Evolutionary conservation across 2,329 filamentous ascomycete species (phyloP), one percentile per base, ranked within the genome.

Genomic region (Scytalidium sp.): DNA sequence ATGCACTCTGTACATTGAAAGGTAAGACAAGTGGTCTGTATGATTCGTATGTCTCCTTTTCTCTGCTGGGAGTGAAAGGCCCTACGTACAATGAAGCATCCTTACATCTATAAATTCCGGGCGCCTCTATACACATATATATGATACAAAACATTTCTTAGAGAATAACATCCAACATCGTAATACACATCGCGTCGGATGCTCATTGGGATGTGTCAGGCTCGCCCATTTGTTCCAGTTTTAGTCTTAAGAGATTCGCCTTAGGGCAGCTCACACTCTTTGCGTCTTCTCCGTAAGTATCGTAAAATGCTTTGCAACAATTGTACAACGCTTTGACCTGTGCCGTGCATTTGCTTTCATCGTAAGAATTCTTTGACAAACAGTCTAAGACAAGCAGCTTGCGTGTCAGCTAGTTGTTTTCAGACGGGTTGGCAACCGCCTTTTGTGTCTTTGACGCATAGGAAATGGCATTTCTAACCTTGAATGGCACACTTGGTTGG

Each of bases 271-370:
- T 94, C 19, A 85, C 82, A 2, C 87, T 88, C 40, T 78, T 83
- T 25, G 89, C 91, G 20, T 83, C 72, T 49, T 95, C 85, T 15
- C 94, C 92, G 52, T 88, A 81, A 50, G 81, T 78, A 60, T 85
- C 74, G 70, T 99, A 97, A 67, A 97, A 96, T 11, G 82, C 80
- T 62, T 92, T 85, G 70, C 94, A 99, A 71, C 94, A 99, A 60
- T 94, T 87, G 69, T 97, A 99, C 20, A 99, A 74, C 2, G 90
- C 89, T 66, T 93, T 85, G 50, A 99, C 80, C 63, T 90, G 75
- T 17, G 73, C 68, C 64, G 87, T 81, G 69, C 94, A 99, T 64
- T 85, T 95, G 41, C 83, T 83, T 70, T 97, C 91, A 52, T 95
- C 82, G 73, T 88, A 97, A 47, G 83, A 84, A 67, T 92, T 92